phyloP scores from a whole-genome alignment of 371 early-diverging fungal species.

The Mucor racemosus region DNA sequence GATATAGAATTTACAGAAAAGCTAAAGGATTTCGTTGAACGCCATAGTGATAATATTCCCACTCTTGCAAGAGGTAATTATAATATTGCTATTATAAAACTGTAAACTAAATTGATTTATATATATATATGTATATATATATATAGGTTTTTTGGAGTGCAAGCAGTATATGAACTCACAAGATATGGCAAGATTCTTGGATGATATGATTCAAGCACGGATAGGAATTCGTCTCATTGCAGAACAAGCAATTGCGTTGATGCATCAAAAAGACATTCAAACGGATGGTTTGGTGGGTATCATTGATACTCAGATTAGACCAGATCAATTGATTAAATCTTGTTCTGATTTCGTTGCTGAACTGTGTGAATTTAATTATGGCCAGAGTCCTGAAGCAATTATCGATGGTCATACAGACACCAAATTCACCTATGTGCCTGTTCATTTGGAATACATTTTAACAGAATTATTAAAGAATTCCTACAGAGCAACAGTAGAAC shows the following conservation, averaged over 20 bases:
- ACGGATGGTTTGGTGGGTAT: conserved; percentile 78
- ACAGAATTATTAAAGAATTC: conserved; percentile 94
- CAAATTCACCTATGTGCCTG: conserved; percentile 87
- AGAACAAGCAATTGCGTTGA: conserved; percentile 91
- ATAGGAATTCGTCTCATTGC: conserved; percentile 95
- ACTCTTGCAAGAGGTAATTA: conserved; percentile 76
- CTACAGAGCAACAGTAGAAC: conserved; percentile 90
- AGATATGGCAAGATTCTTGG: conserved; percentile 78
- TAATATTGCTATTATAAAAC: not conserved
- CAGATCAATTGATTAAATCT: conserved; percentile 67
- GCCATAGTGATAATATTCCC: conserved; percentile 85
- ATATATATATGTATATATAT: too few species aligned
- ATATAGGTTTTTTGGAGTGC: conserved; percentile 71
- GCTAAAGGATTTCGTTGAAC: conserved; percentile 72
- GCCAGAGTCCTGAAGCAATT: conserved; percentile 75
- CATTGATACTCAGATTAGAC: conserved; percentile 80
- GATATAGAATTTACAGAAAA: conserved; percentile 66
- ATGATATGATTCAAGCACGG: conserved; percentile 91
- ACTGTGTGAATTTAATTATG: conserved; percentile 93
- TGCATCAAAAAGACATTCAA: conserved; percentile 51
- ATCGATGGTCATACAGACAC: conserved; percentile 83
- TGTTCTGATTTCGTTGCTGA: conserved; percentile 81
- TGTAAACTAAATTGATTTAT: too few species aligned
- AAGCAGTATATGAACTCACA: conserved; percentile 85
- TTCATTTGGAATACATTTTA: conserved; percentile 94